phyloP scores from a whole-genome alignment of 805 yeast genomes.

The Nematodospora valgi region DNA sequence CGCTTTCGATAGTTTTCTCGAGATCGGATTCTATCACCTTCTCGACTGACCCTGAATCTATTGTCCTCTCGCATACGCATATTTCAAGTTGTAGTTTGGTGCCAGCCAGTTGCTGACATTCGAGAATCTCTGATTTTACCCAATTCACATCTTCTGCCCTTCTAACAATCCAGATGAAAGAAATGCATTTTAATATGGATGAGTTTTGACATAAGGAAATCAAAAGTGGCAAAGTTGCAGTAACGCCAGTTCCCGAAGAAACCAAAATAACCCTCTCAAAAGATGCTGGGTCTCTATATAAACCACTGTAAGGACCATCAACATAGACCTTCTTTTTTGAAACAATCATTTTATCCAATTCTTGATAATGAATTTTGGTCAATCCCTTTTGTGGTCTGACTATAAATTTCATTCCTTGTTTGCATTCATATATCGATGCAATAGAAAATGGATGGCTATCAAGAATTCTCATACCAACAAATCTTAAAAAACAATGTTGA shows the following conservation, averaged over 20 bases:
- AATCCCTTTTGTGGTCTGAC: constrained; percentile 47
- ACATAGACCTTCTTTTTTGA: constrained; percentile 32
- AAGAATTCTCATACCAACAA: constrained; percentile 39
- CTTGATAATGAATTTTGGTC: constrained; percentile 32
- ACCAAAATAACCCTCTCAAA: constrained; percentile 43
- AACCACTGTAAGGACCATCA: constrained; percentile 62
- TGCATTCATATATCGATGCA: constrained; percentile 24
- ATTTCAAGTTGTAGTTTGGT: constrained; percentile 24
- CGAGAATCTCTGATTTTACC: constrained; percentile 35
- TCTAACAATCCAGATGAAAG: constrained; percentile 46
- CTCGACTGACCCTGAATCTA: constrained; percentile 1
- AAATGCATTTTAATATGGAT: constrained; percentile 18
- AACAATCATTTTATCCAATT: constrained; percentile 24
- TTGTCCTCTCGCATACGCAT: constrained; percentile 15
- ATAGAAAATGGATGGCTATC: constrained; percentile 60
- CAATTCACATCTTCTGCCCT: constrained; percentile 32
- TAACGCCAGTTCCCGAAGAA: constrained; percentile 52
- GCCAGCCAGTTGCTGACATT: constrained; percentile 24
- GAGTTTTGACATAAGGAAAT: constrained; percentile 19
- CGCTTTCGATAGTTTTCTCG: constrained; percentile 8
- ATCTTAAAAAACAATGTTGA: constrained; percentile 51
- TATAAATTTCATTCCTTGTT: constrained; percentile 38
- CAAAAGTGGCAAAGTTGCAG: constrained; percentile 47
- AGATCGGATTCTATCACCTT: no score
- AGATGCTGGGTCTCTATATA: constrained; percentile 40